A percentile compares a stretch with the other conserved stretches of the same genome.
These are phyloP conservation scores for Alternaria burnsii DNA, from an alignment of 2,329 filamentous ascomycete genomes.

Conservation along the genomic window DNA sequence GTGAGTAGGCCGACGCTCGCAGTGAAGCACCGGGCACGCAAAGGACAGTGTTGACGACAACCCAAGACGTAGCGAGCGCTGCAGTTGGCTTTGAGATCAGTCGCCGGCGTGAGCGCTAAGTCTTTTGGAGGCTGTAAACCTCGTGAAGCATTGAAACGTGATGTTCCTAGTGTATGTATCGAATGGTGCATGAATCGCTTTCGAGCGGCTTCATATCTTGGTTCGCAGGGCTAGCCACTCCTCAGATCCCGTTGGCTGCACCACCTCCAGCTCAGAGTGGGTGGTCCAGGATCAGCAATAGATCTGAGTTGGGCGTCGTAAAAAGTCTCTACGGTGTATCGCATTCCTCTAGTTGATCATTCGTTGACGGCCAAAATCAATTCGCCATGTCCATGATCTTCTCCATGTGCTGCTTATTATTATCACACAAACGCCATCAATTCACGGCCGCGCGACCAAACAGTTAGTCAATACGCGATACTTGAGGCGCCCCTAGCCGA, in stretches of 20 bases:
- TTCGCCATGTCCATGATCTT: conserved; percentile 27
- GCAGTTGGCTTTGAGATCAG: conserved; percentile 42
- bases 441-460: conserved; percentile 34
- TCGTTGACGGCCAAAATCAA: conserved; percentile 31
- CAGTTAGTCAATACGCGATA: conserved; percentile 38
- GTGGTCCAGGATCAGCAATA: conserved; percentile 36
- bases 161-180: conserved; percentile 29
- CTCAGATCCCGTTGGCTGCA: conserved; percentile 37
- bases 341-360: conserved; percentile 33
- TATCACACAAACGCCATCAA: conserved; percentile 41
- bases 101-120: conserved; percentile 45
- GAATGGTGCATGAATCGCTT: conserved; percentile 37
- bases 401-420: conserved; percentile 37
- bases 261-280: conserved; percentile 29
- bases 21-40: conserved; percentile 40
- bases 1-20: conserved; percentile 39
- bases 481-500: conserved; percentile 35
- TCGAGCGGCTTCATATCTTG: conserved; percentile 29
- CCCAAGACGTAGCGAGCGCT: conserved; percentile 32
- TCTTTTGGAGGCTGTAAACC: conserved; percentile 38
- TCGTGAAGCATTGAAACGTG: conserved; percentile 38
- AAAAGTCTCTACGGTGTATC: conserved; percentile 27
- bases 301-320: conserved; percentile 1
- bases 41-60: conserved; percentile 39
- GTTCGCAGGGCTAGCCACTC: conserved; percentile 24